Evolutionary conservation across 2,329 filamentous ascomycete species (phyloP).

Genomic region (Dactylellina leptospora): DNA sequence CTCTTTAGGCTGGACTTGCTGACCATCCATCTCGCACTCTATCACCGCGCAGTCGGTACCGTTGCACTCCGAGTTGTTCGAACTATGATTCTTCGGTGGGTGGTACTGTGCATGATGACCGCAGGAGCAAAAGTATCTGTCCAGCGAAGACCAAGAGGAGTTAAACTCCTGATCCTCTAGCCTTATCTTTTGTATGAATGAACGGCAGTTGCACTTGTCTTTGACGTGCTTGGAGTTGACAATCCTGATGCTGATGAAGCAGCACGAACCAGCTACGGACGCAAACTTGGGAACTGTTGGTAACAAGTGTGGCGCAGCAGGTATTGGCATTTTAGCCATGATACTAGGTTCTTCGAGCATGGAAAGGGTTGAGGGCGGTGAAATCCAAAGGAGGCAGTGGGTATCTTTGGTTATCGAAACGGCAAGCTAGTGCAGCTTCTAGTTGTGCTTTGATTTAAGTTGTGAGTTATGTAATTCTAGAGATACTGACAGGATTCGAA

Average conservation of each 20-base stretch:
- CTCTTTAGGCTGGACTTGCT: conserved; percentile 22
- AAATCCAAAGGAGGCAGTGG: conserved; percentile 4
- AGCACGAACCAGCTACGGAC: conserved; percentile 48
- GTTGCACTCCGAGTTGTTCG: conserved; percentile 19
- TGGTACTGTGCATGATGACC: conserved; percentile 53
- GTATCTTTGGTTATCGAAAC: background rate
- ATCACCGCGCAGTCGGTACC: conserved; percentile 6
- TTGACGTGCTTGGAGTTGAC: conserved; percentile 49
- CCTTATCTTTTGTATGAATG: conserved; percentile 44
- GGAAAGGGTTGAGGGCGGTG: conserved; percentile 13
- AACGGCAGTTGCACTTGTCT: conserved; percentile 46
- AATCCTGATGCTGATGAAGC: conserved; percentile 44
- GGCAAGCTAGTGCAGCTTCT: conserved; percentile 19
- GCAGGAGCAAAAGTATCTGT: conserved; percentile 53
- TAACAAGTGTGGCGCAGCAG: conserved; percentile 40
- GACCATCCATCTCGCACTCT: conserved; percentile 46
- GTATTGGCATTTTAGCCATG: conserved; percentile 53
- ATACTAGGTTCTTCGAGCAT: conserved; percentile 51
- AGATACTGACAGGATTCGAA: conserved; percentile 26
- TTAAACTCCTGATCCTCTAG: conserved; percentile 30
- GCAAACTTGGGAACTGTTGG: conserved; percentile 48
- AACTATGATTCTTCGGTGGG: conserved; percentile 35
- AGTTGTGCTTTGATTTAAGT: conserved; percentile 15
- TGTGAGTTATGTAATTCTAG: conserved; percentile 20
- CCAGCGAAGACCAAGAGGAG: conserved; percentile 51